Evolutionary conservation across 106 monocot species (phyloP), one percentile per base, ranked within the genome.

Genomic region (Apostasia shenzhenica): DNA sequence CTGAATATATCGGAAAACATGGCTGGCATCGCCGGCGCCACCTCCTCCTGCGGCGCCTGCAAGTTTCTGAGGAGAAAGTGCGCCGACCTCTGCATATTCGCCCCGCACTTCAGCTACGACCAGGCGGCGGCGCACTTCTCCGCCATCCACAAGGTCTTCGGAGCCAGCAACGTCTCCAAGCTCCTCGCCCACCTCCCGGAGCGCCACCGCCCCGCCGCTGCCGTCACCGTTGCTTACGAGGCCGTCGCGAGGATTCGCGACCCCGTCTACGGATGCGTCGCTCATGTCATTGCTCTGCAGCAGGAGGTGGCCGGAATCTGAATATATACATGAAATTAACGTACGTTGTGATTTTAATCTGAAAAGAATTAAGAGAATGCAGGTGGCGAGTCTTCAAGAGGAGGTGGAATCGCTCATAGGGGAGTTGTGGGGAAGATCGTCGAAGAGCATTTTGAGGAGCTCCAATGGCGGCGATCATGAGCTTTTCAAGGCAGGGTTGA

Each of bases 151-250:
- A 73, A 66, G 56, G 66, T 73, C 43, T 73, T 73, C 12, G 73
- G 73, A 44, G 73, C 73, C 1, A 73, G 73, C 63, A 73, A 73
- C 38, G 73, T 73, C 40, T 73, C 73, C 45, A 73, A 73, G 42
- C 73, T 73, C 9, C 65, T 73, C 3, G 14, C 65, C 5, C 64
- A 73, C 26, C 39, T 73, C 54, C 73, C 73, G 6, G 13, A 46
- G 9, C 56, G 41, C 53, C 44, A 66, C 38, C 73, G 73, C 47
- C 37, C 46, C 14, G 62, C 62, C 5, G 73, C 73, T 26, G 73
- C 73, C 2, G 5, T 57, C 37, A 73, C 73, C 39, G 38, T 73
- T 14, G 55, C 73, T 5, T 73, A 53, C 8, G 73, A 73, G 57
- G 73, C 73, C 12, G 46, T 65, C 4, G 73, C 73, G 14, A 63